These are phyloP conservation scores for Decorospora gaudefroyi DNA, from an alignment of 2,329 filamentous ascomycete genomes.

Conservation along the genomic window DNA sequence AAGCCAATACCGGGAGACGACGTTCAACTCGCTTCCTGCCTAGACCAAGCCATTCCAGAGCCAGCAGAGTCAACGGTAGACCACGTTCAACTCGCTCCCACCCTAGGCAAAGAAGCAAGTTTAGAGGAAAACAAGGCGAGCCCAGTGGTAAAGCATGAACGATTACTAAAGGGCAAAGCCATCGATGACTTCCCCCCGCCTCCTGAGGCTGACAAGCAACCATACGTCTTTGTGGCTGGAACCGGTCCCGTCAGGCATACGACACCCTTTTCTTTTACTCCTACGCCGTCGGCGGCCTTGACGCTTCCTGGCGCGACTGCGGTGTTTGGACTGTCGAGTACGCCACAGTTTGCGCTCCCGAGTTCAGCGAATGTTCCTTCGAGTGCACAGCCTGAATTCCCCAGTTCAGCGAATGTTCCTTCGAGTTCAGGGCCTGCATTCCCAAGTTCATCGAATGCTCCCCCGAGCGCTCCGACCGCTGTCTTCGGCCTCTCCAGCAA, in stretches of 20 bases:
- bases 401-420: too few species aligned
- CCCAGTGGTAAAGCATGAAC: too few species aligned
- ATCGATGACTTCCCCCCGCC: neutral
- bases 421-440: too few species aligned
- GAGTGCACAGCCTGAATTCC: too few species aligned
- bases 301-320: neutral
- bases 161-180: neutral
- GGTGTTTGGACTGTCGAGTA: neutral
- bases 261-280: neutral
- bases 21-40: too few species aligned
- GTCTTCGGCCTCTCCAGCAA: neutral
- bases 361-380: too few species aligned
- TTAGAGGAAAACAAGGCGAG: neutral
- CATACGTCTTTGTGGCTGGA: constrained; percentile 1
- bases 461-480: neutral
- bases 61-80: too few species aligned
- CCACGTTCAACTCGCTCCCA: too few species aligned
- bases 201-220: neutral
- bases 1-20: too few species aligned
- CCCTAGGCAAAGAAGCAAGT: neutral
- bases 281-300: neutral
- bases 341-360: too few species aligned
- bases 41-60: too few species aligned
- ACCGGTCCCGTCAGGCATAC: neutral
- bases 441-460: too few species aligned